These are phyloP conservation scores for Fusarium cyanostomum DNA, from an alignment of 2,329 filamentous ascomycete genomes.

Conservation along the genomic window DNA sequence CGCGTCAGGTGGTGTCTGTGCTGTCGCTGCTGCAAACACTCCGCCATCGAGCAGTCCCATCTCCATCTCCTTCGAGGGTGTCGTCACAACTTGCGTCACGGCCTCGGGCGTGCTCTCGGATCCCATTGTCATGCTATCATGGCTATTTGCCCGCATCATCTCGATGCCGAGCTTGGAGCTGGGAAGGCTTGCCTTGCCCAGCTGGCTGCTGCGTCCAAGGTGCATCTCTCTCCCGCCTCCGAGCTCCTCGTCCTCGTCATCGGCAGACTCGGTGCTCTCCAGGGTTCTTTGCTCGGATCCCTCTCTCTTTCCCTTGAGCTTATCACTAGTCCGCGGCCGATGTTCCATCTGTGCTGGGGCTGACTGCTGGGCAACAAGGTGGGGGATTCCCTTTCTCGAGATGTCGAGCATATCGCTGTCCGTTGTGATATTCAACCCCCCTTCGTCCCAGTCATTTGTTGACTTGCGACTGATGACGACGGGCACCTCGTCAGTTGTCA, in stretches of 20 bases:
- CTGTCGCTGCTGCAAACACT: constrained; percentile 6
- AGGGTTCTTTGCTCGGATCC: constrained; percentile 76
- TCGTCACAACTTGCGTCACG: constrained; percentile 61
- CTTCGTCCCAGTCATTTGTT: constrained; percentile 81
- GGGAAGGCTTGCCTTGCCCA: constrained; percentile 66
- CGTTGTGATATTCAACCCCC: constrained; percentile 77
- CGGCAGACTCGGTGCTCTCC: constrained; percentile 85
- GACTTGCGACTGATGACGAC: constrained; percentile 78
- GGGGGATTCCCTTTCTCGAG: constrained; percentile 57
- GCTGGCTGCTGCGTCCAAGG: constrained; percentile 55
- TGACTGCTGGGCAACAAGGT: constrained; percentile 68
- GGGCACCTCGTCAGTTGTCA: constrained; percentile 79
- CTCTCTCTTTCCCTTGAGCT: constrained; percentile 77
- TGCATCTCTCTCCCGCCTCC: constrained; percentile 62
- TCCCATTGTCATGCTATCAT: constrained; percentile 75
- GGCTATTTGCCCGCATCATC: constrained; percentile 97
- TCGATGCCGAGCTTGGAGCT: constrained; percentile 93
- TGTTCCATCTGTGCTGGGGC: constrained; percentile 70
- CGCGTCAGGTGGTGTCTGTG: constrained; percentile 41
- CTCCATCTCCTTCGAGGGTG: constrained; percentile 56
- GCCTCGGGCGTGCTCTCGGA: constrained; percentile 62
- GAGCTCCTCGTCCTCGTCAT: constrained; percentile 94
- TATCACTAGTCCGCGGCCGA: constrained; percentile 72
- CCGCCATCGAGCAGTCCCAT: constrained; percentile 43
- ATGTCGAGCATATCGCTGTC: constrained; percentile 54